Evolutionary conservation across 1,139 yeast species (phyloP).

Genomic region (Kurtzmaniella quercitrusa): DNA sequence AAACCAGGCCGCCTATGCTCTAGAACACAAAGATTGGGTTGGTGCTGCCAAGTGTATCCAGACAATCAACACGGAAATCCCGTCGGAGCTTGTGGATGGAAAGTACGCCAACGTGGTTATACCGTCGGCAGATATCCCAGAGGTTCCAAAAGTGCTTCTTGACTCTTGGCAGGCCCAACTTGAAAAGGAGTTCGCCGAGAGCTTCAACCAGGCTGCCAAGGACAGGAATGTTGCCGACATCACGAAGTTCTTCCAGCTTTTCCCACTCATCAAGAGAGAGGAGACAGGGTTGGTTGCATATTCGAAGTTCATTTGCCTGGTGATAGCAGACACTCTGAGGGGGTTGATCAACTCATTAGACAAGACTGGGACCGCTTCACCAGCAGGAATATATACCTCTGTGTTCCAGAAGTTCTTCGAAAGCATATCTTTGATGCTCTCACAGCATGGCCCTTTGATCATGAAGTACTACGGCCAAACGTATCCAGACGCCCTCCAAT

Average conservation of each 20-base stretch:
- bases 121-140: constrained; percentile 91
- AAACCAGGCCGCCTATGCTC: constrained; percentile 63
- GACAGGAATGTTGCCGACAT: constrained; percentile 62
- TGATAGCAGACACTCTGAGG: constrained; percentile 77
- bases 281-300: constrained; percentile 74
- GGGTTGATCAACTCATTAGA: constrained; percentile 44
- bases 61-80: constrained; percentile 47
- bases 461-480: constrained; percentile 60
- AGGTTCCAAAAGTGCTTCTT: constrained; percentile 59
- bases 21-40: constrained; percentile 67
- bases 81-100: constrained; percentile 53
- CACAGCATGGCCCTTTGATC: constrained; percentile 82
- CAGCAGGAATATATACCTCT: constrained; percentile 54
- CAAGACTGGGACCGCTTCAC: constrained; percentile 27
- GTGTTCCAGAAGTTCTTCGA: constrained; percentile 77
- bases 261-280: constrained; percentile 78
- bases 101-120: constrained; percentile 75
- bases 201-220: constrained; percentile 68
- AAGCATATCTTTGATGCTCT: constrained; percentile 76
- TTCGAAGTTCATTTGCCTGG: constrained; percentile 79
- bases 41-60: constrained; percentile 64
- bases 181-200: constrained; percentile 51
- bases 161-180: constrained; percentile 56
- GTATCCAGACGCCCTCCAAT: constrained; percentile 51
- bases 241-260: constrained; percentile 76